Evolutionary conservation across 2,329 filamentous ascomycete species (phyloP).

Genomic region (Trichoderma lentiforme): DNA sequence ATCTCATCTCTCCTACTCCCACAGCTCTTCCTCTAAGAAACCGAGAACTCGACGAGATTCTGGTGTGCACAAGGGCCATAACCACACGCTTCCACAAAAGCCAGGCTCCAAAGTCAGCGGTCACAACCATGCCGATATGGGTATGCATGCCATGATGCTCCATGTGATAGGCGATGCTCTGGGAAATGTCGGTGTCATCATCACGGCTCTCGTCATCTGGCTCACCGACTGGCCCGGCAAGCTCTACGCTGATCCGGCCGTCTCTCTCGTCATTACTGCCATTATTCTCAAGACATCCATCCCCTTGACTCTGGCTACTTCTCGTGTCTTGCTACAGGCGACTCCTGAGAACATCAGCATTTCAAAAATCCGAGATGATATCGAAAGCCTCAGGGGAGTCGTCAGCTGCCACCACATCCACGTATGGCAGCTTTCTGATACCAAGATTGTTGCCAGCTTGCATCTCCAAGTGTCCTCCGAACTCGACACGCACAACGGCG

Average conservation of each 20-base stretch:
- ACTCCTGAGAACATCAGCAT: conserved; percentile 86
- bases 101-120: conserved; percentile 59
- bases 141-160: conserved; percentile 83
- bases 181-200: conserved; percentile 82
- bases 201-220: conserved; percentile 86
- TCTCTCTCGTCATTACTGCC: conserved; percentile 90
- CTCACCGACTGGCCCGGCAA: conserved; percentile 76
- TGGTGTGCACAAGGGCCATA: conserved; percentile 66
- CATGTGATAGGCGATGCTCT: conserved; percentile 79
- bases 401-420: conserved; percentile 93
- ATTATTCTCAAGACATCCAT: conserved; percentile 72
- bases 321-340: conserved; percentile 88
- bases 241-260: conserved; percentile 84
- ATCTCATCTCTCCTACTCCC: conserved; percentile 31
- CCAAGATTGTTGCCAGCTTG: conserved; percentile 87
- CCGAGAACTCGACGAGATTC: conserved; percentile 44
- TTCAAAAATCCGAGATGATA: conserved; percentile 89
- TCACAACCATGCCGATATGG: conserved; percentile 83
- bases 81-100: conserved; percentile 73
- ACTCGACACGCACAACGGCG: conserved; percentile 73
- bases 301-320: conserved; percentile 74
- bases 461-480: conserved; percentile 91
- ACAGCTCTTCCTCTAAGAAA: conserved; percentile 21
- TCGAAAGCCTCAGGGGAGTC: conserved; percentile 78
- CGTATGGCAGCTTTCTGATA: conserved; percentile 96